Evolutionary conservation across 352 stramenopile species (phyloP).

Genomic region (Globisporangium spiculum): DNA sequence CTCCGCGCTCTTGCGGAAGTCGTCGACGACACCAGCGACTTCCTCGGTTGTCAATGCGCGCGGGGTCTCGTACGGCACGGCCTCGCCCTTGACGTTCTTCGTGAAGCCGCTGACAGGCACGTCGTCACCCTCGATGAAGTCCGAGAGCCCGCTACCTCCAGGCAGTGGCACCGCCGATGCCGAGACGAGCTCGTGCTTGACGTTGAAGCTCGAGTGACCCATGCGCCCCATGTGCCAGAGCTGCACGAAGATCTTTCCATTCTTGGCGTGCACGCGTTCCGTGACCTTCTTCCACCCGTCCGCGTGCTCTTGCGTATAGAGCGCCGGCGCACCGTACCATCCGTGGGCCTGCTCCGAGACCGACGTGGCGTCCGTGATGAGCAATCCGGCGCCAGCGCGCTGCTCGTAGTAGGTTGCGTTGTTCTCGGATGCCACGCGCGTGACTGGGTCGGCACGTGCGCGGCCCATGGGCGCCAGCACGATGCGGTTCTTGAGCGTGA

Average conservation of each 20-base stretch:
- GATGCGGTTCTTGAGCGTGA: not conserved
- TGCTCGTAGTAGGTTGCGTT: not conserved
- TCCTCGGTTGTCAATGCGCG: not conserved
- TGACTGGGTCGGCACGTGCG: not conserved
- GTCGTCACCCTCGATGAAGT: not conserved
- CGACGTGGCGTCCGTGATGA: not conserved
- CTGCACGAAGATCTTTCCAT: too few relatives aligned
- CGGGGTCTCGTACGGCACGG: not conserved
- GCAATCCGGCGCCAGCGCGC: not conserved
- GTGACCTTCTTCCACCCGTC: too few relatives aligned
- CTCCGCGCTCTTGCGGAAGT: conserved; percentile 4
- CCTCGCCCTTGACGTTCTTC: not conserved
- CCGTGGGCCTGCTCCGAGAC: not conserved
- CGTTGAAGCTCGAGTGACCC: too few relatives aligned
- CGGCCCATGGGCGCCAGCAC: not conserved
- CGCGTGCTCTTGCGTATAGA: not conserved
- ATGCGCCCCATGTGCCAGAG: too few relatives aligned
- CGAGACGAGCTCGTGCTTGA: too few relatives aligned
- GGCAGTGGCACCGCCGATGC: not conserved
- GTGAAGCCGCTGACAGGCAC: not conserved
- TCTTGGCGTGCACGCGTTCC: too few relatives aligned
- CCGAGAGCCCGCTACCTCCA: not conserved
- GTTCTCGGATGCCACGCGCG: not conserved
- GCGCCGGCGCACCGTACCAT: not conserved
- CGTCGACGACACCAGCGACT: not conserved